A percentile compares a stretch with the other conserved stretches of the same genome.
Conservation (phyloP, 345 rosid species). For the Pistacia vera region DNA sequence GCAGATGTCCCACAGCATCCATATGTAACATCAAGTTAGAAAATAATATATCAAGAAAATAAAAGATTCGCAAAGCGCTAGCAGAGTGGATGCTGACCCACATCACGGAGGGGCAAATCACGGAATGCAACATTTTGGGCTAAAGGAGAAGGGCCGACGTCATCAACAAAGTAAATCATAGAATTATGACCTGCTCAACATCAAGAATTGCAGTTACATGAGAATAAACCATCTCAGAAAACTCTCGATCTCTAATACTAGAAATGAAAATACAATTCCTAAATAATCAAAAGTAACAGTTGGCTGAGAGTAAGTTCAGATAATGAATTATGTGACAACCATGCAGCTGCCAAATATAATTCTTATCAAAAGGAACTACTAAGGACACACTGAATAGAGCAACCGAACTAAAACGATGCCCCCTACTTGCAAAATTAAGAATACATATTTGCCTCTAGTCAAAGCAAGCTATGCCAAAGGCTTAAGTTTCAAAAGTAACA, state of each 20-base stretch:
- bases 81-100: slow-evolving; percentile 98
- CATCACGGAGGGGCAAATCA: slow-evolving; percentile 99
- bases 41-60: slow-evolving; percentile 22
- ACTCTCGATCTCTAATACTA: neutral
- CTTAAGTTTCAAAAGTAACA: slow-evolving; percentile 5
- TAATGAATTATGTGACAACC: neutral
- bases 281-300: neutral
- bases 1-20: slow-evolving; percentile 10
- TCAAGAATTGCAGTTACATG: slow-evolving; percentile 23
- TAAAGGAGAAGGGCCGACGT: slow-evolving; percentile 94
- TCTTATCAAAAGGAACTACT: slow-evolving; percentile 6
- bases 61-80: slow-evolving; percentile 28
- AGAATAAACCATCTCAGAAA: slow-evolving; percentile 14
- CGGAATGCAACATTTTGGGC: slow-evolving; percentile 89
- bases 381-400: slow-evolving; percentile 13
- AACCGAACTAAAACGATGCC: slow-evolving; percentile 1
- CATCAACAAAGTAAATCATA: slow-evolving; percentile 96
- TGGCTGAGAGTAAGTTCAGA: neutral
- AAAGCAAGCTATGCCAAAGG: neutral
- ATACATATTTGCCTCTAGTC: neutral
- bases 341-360: neutral
- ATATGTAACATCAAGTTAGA: slow-evolving; percentile 26
- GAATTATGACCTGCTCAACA: slow-evolving; percentile 84
- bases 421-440: neutral
- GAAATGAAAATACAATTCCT: neutral